Percentiles rank a stretch among this genome's conserved stretches.
Conservation (phyloP, 768 basidiomycete genomes). For the Collybia mongolica region DNA sequence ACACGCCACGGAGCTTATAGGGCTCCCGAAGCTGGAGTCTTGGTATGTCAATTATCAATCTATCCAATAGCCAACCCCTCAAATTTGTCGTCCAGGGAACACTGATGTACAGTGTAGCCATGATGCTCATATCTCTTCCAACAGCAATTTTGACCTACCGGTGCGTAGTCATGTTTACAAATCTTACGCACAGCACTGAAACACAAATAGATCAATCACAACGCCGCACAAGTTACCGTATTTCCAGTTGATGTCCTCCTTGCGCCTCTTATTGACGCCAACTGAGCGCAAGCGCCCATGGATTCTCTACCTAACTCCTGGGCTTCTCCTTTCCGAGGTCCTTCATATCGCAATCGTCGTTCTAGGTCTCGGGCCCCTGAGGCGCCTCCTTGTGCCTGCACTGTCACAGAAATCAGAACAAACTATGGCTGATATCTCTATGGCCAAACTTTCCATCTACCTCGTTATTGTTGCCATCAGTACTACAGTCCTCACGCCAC, state of each 20-base stretch:
- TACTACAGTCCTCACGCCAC: constrained; percentile 62
- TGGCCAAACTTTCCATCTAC: constrained; percentile 53
- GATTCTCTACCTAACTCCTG: constrained; percentile 80
- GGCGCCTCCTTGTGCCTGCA: constrained; percentile 45
- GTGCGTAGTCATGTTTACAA: constrained; percentile 34
- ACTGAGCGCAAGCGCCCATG: constrained; percentile 79
- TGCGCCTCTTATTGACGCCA: constrained; percentile 75
- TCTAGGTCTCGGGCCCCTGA: constrained; percentile 44
- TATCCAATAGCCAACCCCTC: background rate
- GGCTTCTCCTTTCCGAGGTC: constrained; percentile 60
- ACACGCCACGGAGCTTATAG: constrained; percentile 66
- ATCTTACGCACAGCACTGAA: constrained; percentile 4
- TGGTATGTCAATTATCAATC: constrained; percentile 29
- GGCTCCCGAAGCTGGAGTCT: constrained; percentile 56
- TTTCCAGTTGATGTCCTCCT: constrained; percentile 51
- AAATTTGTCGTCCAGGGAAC: constrained; percentile 41
- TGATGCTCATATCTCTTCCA: constrained; percentile 67
- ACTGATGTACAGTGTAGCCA: constrained; percentile 59
- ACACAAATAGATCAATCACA: constrained; percentile 62
- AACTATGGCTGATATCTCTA: constrained; percentile 41
- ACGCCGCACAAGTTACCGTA: constrained; percentile 78
- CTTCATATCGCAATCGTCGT: constrained; percentile 44
- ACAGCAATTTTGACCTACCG: constrained; percentile 75
- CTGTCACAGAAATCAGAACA: constrained; percentile 27
- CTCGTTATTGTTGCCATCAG: constrained; percentile 54